Evolutionary conservation across 164 flowering plant genomes (phyloP).

Genomic region (grape (Vitis vinifera)): DNA sequence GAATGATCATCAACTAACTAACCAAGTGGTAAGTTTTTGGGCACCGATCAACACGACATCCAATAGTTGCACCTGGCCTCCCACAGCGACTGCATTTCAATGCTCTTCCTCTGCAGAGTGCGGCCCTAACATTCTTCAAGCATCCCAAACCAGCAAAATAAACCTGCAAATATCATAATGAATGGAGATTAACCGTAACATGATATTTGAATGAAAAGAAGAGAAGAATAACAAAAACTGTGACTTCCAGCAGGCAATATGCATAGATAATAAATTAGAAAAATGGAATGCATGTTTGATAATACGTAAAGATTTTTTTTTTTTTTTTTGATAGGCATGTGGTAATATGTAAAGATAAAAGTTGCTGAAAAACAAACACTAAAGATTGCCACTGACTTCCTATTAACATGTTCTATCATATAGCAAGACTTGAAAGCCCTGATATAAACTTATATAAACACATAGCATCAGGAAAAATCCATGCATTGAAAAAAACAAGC

Average conservation of each 20-base stretch:
- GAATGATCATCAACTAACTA: conserved; percentile 20
- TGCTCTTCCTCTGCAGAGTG: conserved; percentile 90
- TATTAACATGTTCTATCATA: conserved; percentile 15
- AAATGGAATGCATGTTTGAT: too few species aligned
- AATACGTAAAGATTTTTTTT: too few species aligned
- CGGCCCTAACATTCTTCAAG: conserved; percentile 89
- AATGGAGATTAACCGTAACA: conserved; percentile 4
- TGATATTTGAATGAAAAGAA: not conserved
- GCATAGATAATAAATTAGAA: too few species aligned
- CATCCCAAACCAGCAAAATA: conserved; percentile 96
- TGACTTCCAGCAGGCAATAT: not conserved
- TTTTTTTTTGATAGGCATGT: too few species aligned
- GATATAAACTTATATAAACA: conserved; percentile 6
- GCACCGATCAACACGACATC: conserved; percentile 98
- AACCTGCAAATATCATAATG: conserved; percentile 52
- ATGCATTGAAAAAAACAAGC: conserved; percentile 5
- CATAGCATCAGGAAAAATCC: conserved; percentile 5
- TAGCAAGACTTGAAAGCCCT: conserved; percentile 13
- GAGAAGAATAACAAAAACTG: not conserved
- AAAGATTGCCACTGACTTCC: conserved; percentile 22
- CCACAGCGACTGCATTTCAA: conserved; percentile 95
- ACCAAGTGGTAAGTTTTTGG: conserved; percentile 98
- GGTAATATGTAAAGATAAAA: not conserved
- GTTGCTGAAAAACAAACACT: not conserved
- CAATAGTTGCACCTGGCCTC: conserved; percentile 96